Evolutionary conservation across 768 basidiomycete genomes (phyloP).

Genomic region (Calocybe indica): DNA sequence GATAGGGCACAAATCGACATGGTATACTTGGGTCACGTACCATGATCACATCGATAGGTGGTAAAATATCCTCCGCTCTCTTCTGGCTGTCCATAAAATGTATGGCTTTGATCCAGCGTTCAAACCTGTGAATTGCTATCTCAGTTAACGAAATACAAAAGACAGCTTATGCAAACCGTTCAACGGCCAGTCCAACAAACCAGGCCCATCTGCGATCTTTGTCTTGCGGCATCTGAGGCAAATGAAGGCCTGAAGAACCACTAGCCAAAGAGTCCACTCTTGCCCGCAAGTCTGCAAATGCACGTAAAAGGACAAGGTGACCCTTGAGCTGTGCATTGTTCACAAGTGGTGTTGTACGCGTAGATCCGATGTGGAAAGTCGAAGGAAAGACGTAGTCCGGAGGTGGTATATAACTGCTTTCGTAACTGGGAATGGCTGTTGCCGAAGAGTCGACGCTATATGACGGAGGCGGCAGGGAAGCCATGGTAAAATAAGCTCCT

Average conservation of each 20-base stretch:
- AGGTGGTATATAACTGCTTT: background rate
- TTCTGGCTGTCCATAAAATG: background rate
- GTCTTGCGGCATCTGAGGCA: background rate
- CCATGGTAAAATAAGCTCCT: too few relatives aligned
- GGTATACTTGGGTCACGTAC: background rate
- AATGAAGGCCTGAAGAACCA: too few relatives aligned
- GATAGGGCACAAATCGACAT: background rate
- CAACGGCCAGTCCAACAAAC: background rate
- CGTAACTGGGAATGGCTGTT: too few relatives aligned
- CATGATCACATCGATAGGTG: background rate
- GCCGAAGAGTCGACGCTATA: too few relatives aligned
- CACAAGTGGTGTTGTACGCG: background rate
- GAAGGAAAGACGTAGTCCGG: background rate
- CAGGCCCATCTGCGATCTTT: background rate
- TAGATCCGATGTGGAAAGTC: background rate
- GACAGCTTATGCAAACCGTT: background rate
- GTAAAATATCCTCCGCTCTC: background rate
- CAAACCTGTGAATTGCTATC: background rate
- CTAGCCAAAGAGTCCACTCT: background rate
- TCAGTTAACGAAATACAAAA: too few relatives aligned
- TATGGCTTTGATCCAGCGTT: background rate
- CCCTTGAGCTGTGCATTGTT: background rate
- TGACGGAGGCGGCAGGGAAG: too few relatives aligned
- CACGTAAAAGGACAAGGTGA: background rate
- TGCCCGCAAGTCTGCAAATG: background rate